Conservation (phyloP, 305 asterid species). For the Lippia alba region DNA sequence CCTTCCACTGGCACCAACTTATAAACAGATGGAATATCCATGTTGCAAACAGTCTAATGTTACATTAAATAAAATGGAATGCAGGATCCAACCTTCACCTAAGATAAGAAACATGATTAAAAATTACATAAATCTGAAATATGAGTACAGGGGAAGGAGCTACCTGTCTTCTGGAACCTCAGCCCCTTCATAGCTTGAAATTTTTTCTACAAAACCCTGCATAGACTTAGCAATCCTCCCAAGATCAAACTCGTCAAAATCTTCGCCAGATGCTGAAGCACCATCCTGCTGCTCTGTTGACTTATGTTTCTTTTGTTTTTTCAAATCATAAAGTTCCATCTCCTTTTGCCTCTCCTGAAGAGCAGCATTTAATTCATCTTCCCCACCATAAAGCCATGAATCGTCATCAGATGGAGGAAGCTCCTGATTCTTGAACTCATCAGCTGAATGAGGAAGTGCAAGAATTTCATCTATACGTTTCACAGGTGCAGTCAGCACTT, state of each 20-base stretch:
- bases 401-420: constrained; percentile 92
- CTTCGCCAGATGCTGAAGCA: constrained; percentile 47
- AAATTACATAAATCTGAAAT: constrained; percentile 10
- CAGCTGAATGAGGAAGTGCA: constrained; percentile 67
- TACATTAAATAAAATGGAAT: constrained; percentile 6
- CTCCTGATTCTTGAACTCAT: constrained; percentile 65
- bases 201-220: constrained; percentile 73
- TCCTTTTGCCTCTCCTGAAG: constrained; percentile 91
- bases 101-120: constrained; percentile 26
- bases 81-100: constrained; percentile 8
- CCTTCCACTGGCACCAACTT: background rate
- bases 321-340: constrained; percentile 72
- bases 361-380: constrained; percentile 80
- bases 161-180: constrained; percentile 84
- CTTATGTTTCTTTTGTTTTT: constrained; percentile 63
- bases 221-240: constrained; percentile 83
- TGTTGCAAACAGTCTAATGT: background rate
- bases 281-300: constrained; percentile 61
- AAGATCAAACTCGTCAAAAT: constrained; percentile 62
- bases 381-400: constrained; percentile 92
- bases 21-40: constrained; percentile 11
- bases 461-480: constrained; percentile 84
- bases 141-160: constrained; percentile 32
- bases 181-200: constrained; percentile 90
- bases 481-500: constrained; percentile 76